Base-by-base conservation (phyloP, 139 green algal species). In the Tetradesmus obliquus region DNA sequence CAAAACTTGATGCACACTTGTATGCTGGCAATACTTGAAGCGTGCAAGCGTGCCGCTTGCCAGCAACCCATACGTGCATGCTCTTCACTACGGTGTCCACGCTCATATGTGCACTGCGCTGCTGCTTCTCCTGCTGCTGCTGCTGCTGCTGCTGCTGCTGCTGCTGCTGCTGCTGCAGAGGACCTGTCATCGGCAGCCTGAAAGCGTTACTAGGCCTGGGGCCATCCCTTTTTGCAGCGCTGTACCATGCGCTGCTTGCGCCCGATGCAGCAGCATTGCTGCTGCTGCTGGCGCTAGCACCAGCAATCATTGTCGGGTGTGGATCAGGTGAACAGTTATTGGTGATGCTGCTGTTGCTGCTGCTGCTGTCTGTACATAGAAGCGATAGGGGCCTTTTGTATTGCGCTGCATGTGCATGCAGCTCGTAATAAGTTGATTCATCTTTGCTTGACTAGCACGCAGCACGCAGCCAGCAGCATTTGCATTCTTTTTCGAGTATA, bases 161-260 rank as follows among this genome's bases (percentile, higher is more conserved):
- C 71, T 24, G 57, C 71, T 79, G 71, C 12, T 19, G 10, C 71
- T 79, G 9, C 19, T 32, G 72, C 80, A 86, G 80, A 32, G 80
- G 80, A 5, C 45, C 15, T 10, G 32, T 86, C 80, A 86, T 86
- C n/a, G 80, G 80, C 17, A 22, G 32, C n/a, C 22, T 86, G 24
- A 86, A 86, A 15, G 80, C 80, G 45, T 7, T 86, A 13, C 80
- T 86, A 13, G 80, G 80, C 80, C 13, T 86, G 13, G 80, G 80
- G 2, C 80, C 80, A 5, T 66, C 51, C 1, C 80, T 86, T 3
- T 55, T 57, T 6, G 53, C 80, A 32, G 19, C 80, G 4, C 32
- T 13, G 3, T 86, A 86, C 32, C 80, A 86, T 15, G 80, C 45
- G 8, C 53, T 86, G 51, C 53, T 86, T 32, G 80, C 80, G 62